These are phyloP conservation scores for Mycena amicta DNA, from an alignment of 768 basidiomycete genomes.

Conservation along the genomic window DNA sequence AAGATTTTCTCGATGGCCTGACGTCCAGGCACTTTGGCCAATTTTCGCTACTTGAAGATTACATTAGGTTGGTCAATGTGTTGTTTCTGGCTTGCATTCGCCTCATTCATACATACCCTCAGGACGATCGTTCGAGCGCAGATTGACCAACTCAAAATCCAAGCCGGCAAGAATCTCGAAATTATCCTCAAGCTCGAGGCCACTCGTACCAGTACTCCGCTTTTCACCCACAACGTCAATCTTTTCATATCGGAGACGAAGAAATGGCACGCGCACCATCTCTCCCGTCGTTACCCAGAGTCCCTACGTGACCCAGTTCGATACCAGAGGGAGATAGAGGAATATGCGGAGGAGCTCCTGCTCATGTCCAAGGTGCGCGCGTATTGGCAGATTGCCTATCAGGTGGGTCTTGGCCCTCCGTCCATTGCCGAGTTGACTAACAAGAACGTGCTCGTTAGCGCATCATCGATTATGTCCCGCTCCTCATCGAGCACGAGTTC, in stretches of 20 bases:
- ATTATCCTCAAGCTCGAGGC: not conserved
- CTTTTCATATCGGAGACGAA: not conserved
- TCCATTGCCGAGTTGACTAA: not conserved
- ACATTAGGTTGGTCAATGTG: slow-evolving; percentile 30
- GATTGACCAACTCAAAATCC: slow-evolving; percentile 29
- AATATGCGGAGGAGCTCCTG: slow-evolving; percentile 36
- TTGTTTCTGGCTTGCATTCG: not conserved
- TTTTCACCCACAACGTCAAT: not conserved
- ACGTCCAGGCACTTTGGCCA: slow-evolving; percentile 39
- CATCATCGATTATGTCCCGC: slow-evolving; percentile 47
- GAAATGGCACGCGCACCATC: not conserved
- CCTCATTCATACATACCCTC: not conserved
- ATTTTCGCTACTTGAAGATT: slow-evolving; percentile 34
- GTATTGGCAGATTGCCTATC: slow-evolving; percentile 51
- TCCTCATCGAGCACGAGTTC: slow-evolving; percentile 45
- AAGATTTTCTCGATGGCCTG: slow-evolving; percentile 27
- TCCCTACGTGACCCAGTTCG: no score
- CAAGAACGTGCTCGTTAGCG: slow-evolving; percentile 34
- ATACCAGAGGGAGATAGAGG: not conserved
- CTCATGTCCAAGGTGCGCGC: slow-evolving; percentile 50
- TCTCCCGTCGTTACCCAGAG: not conserved
- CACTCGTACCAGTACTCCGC: no score
- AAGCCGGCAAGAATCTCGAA: slow-evolving; percentile 11
- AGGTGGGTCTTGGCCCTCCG: slow-evolving; percentile 26
- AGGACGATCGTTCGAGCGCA: slow-evolving; percentile 33